Evolutionary conservation across 495 filamentous ascomycete genomes (phyloP).

Genomic region (Aspergillus coremiiformis): DNA sequence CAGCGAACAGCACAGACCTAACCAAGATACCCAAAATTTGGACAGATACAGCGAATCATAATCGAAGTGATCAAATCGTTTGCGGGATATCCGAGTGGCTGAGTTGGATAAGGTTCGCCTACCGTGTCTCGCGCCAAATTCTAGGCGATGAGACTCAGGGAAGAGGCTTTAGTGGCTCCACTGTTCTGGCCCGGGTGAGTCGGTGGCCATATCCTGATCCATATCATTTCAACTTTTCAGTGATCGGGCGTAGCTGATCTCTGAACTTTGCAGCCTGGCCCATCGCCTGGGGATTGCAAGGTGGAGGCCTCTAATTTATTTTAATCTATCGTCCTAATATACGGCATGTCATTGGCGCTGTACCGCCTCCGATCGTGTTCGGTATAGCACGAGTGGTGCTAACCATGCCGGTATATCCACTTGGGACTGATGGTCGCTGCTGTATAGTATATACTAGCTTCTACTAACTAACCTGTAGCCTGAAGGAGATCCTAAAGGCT

Average conservation of each 20-base stretch:
- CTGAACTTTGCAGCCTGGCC: neutral
- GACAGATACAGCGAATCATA: neutral
- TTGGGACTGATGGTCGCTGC: neutral
- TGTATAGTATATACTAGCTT: too few species aligned
- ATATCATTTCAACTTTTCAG: neutral
- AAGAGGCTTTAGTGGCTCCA: neutral
- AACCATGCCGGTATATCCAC: neutral
- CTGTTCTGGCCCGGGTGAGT: neutral
- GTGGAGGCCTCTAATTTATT: neutral
- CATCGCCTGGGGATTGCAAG: neutral
- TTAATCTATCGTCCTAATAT: neutral
- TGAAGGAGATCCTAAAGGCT: too few species aligned
- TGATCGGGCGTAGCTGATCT: neutral
- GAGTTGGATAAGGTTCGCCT: neutral
- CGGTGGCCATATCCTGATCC: neutral
- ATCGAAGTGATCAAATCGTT: neutral
- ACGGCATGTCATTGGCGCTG: neutral
- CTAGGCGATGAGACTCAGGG: neutral
- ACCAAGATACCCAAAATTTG: neutral
- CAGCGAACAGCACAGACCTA: neutral
- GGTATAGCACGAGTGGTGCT: neutral
- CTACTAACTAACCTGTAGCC: too few species aligned
- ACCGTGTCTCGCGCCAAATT: neutral
- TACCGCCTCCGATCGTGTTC: neutral
- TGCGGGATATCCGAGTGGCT: neutral